These are phyloP conservation scores for Mycena floridula DNA, from an alignment of 768 basidiomycete species.

Conservation along the genomic window DNA sequence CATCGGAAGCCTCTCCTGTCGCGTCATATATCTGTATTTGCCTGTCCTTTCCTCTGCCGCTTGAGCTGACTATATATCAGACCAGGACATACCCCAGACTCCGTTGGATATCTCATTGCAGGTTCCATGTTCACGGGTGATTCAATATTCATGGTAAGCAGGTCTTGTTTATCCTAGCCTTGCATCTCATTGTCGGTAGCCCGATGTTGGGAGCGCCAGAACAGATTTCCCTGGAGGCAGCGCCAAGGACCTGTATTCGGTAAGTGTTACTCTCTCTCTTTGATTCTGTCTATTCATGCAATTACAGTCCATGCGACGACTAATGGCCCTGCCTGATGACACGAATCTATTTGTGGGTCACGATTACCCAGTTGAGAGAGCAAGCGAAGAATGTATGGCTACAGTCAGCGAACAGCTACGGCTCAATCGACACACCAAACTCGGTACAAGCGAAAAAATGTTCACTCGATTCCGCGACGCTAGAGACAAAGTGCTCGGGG, in stretches of 20 bases:
- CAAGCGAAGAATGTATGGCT: slow-evolving; percentile 19
- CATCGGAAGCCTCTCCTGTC: slow-evolving; percentile 21
- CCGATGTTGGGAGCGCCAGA: slow-evolving; percentile 31
- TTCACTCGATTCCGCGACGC: slow-evolving; percentile 25
- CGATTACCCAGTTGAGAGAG: slow-evolving; percentile 25
- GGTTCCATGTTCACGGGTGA: slow-evolving; percentile 31
- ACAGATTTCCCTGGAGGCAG: slow-evolving; percentile 33
- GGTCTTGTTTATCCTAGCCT: background rate
- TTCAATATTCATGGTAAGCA: slow-evolving; percentile 29
- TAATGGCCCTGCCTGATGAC: slow-evolving; percentile 25
- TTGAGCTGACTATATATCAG: no score
- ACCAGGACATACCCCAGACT: slow-evolving; percentile 33
- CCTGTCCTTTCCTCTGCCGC: no score
- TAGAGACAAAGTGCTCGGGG: slow-evolving; percentile 25
- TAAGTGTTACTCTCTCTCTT: slow-evolving; percentile 10
- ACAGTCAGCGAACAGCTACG: slow-evolving; percentile 27
- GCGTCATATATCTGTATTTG: slow-evolving; percentile 27
- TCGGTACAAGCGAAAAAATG: slow-evolving; percentile 17
- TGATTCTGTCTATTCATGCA: background rate
- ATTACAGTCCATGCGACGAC: slow-evolving; percentile 30
- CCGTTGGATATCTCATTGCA: slow-evolving; percentile 28
- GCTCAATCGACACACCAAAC: slow-evolving; percentile 23
- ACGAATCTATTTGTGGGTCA: slow-evolving; percentile 31
- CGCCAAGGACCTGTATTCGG: slow-evolving; percentile 25
- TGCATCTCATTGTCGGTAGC: slow-evolving; percentile 11